phyloP scores from a whole-genome alignment of 306 rosid genomes.

The Corylus americana region DNA sequence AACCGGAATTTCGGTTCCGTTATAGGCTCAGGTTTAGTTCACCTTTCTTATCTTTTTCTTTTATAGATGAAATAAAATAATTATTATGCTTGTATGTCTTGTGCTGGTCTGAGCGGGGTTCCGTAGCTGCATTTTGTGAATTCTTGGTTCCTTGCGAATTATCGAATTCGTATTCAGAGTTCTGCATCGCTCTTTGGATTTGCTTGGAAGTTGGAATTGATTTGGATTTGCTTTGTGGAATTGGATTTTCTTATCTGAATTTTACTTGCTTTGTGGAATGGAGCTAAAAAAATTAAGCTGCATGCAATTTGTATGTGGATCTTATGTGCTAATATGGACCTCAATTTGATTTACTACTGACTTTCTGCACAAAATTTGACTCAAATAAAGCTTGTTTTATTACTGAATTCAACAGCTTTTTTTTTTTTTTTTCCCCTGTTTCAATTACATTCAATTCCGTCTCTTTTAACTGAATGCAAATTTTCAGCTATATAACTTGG shows the following conservation, averaged over 20 bases:
- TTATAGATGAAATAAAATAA: background rate
- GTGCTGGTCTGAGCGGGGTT: background rate
- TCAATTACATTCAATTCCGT: background rate
- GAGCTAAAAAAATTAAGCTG: background rate
- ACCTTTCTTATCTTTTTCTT: background rate
- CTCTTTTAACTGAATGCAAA: too few species aligned
- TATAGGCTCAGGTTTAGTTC: conserved; percentile 30
- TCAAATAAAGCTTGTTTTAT: background rate
- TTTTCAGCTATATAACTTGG: background rate
- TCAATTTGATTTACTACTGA: background rate
- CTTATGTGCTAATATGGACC: background rate
- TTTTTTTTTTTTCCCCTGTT: accelerated
- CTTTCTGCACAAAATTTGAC: background rate
- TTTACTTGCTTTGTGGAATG: background rate
- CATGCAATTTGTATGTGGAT: background rate
- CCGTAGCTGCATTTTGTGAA: conserved; percentile 27
- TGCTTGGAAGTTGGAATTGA: background rate
- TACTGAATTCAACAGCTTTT: background rate
- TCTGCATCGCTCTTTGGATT: background rate
- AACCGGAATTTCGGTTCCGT: conserved; percentile 67
- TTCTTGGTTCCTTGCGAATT: background rate
- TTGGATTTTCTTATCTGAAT: background rate
- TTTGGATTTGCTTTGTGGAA: conserved; percentile 7
- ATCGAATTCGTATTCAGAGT: background rate
- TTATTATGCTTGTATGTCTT: background rate